Percentiles rank a stretch among this genome's conserved stretches.
phyloP scores from a whole-genome alignment of 2,329 filamentous ascomycete species.

The Paraconiothyrium brasiliense region DNA sequence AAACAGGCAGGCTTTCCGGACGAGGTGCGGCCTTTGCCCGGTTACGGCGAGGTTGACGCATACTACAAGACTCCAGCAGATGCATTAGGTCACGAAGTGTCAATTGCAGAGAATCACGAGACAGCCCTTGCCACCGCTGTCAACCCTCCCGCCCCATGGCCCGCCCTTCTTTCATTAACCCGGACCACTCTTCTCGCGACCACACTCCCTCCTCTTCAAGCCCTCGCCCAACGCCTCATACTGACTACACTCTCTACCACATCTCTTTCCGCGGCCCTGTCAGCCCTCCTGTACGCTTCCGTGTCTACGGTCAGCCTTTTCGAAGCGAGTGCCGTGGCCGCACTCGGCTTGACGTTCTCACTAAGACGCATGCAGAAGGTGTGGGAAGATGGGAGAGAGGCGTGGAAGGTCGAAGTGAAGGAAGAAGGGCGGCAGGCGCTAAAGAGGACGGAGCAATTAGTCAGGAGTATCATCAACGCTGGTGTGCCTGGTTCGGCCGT shows the following conservation, averaged over 20 bases:
- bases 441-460: constrained; percentile 61
- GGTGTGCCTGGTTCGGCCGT: constrained; percentile 51
- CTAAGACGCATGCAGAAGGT: constrained; percentile 66
- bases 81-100: not conserved
- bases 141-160: constrained; percentile 66
- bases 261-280: constrained; percentile 63
- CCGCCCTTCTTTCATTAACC: constrained; percentile 75
- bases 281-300: constrained; percentile 65
- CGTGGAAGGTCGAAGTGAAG: constrained; percentile 62
- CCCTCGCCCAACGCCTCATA: constrained; percentile 62
- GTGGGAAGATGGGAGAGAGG: constrained; percentile 64
- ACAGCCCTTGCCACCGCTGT: constrained; percentile 38
- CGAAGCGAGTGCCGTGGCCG: constrained; percentile 67
- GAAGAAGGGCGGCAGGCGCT: constrained; percentile 68
- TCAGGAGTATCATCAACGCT: constrained; percentile 58
- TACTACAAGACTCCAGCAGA: constrained; percentile 2
- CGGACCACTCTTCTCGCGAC: constrained; percentile 61
- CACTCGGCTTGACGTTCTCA: constrained; percentile 66
- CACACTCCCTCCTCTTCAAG: constrained; percentile 56
- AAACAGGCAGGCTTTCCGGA: constrained; percentile 67
- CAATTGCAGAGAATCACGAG: constrained; percentile 16
- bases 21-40: constrained; percentile 20
- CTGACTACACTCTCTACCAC: constrained; percentile 79
- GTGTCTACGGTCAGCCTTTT: constrained; percentile 61
- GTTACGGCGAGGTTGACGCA: not conserved